These are phyloP conservation scores for Hirschfeldia incana DNA, from an alignment of 345 rosid species.

Conservation along the genomic window DNA sequence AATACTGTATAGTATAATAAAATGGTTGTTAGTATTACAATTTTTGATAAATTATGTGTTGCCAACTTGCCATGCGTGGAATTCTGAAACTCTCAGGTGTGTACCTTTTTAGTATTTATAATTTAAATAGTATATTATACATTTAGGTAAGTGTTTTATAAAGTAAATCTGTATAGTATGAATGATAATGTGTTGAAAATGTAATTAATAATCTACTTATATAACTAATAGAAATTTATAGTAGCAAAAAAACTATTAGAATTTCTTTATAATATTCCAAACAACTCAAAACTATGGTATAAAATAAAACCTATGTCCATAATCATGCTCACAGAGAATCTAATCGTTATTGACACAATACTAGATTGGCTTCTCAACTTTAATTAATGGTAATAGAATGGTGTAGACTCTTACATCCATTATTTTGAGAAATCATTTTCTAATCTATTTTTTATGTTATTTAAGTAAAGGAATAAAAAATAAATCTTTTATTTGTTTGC, in stretches of 20 bases:
- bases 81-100: not conserved
- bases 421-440: not conserved
- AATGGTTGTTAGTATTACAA: too few species aligned
- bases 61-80: too few species aligned
- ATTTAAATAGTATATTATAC: not conserved
- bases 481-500: conserved; percentile 18
- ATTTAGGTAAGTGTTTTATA: not conserved
- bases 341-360: not conserved
- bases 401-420: not conserved
- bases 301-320: not conserved
- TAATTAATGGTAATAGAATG: not conserved
- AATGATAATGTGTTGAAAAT: not conserved
- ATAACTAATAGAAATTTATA: too few species aligned
- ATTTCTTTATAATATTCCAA: not conserved
- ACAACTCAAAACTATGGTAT: not conserved
- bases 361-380: not conserved
- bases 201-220: not conserved
- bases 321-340: not conserved
- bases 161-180: not conserved
- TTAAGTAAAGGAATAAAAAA: not conserved
- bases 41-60: too few species aligned
- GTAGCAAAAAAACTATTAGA: not conserved
- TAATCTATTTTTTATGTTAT: not conserved
- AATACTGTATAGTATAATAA: too few species aligned
- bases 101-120: too few species aligned